A percentile compares a stretch with the other conserved stretches of the same genome.
Evolutionary conservation across 2,329 filamentous ascomycete genomes (phyloP).

Genomic region (Calonectria montana): DNA sequence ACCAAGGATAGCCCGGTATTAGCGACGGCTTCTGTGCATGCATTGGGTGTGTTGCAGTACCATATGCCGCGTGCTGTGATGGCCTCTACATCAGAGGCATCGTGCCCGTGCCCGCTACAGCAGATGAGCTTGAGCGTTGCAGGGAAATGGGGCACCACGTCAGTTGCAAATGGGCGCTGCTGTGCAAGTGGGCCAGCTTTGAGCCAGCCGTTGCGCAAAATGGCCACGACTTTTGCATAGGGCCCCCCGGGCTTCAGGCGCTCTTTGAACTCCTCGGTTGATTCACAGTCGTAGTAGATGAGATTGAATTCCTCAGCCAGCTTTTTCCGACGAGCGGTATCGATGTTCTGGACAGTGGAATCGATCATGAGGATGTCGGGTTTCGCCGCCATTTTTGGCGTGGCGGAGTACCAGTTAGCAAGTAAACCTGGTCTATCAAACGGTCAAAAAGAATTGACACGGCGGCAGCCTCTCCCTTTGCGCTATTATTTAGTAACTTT

Average conservation of each 20-base stretch:
- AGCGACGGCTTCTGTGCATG: constrained; percentile 24
- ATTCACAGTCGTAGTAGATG: constrained; percentile 29
- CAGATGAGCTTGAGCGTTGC: constrained; percentile 28
- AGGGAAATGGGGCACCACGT: constrained; percentile 28
- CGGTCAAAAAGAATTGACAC: no score
- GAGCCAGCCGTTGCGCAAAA: constrained; percentile 31
- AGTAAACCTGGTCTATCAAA: no score
- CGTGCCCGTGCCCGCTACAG: constrained; percentile 31
- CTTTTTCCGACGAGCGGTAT: constrained; percentile 13
- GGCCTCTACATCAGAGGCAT: constrained; percentile 18
- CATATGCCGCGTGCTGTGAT: constrained; percentile 23
- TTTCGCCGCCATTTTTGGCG: constrained; percentile 6
- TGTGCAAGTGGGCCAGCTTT: constrained; percentile 30
- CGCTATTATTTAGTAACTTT: no score
- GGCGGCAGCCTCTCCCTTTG: no score
- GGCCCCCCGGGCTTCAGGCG: constrained; percentile 25
- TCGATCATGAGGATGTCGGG: constrained; percentile 27
- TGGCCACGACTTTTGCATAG: constrained; percentile 29
- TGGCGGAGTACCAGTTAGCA: background rate
- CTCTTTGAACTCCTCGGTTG: constrained; percentile 26
- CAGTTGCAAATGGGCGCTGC: constrained; percentile 21
- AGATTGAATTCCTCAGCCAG: constrained; percentile 26
- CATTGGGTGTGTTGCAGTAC: constrained; percentile 27
- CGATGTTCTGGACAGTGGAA: constrained; percentile 23
- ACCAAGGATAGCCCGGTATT: constrained; percentile 18